These are phyloP conservation scores for Citrullus mucosospermus DNA, from an alignment of 306 rosid genomes.

Conservation along the genomic window DNA sequence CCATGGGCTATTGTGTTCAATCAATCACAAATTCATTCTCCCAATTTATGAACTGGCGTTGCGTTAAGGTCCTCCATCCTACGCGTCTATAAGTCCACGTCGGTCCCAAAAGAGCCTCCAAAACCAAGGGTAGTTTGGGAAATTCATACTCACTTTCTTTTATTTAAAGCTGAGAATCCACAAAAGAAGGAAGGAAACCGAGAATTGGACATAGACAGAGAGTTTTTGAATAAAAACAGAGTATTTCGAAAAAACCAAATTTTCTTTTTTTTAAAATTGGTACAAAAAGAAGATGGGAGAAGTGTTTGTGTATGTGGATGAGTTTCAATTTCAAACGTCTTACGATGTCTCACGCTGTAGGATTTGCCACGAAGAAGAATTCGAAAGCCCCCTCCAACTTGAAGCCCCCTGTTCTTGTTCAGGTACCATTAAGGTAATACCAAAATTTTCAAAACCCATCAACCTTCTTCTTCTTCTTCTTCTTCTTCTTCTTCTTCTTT, in stretches of 20 bases:
- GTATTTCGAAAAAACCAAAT: not conserved
- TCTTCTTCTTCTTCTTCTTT: not conserved
- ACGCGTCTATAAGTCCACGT: conserved; percentile 1
- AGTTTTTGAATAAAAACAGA: not conserved
- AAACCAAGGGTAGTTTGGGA: conserved; percentile 38
- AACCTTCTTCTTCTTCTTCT: not conserved
- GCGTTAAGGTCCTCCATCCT: not conserved
- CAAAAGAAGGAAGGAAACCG: not conserved
- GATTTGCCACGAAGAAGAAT: conserved; percentile 87
- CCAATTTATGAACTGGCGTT: not conserved
- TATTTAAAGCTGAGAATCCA: conserved; percentile 24
- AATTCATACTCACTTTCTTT: not conserved
- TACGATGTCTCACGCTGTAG: conserved; percentile 48
- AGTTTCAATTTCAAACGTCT: conserved; percentile 24
- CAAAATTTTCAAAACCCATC: not conserved
- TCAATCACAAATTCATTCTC: not conserved
- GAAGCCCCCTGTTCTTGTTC: conserved; percentile 99
- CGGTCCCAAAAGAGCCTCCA: not conserved
- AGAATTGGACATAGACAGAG: not conserved
- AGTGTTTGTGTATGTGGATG: conserved; percentile 44
- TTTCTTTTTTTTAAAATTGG: not conserved
- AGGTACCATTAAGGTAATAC: conserved; percentile 71
- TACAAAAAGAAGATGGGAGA: conserved; percentile 43
- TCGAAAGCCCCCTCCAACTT: conserved; percentile 41
- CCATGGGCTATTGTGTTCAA: not conserved